Evolutionary conservation across 1,284 basidiomycete species (phyloP).

Genomic region (Leccinum ambiguum): DNA sequence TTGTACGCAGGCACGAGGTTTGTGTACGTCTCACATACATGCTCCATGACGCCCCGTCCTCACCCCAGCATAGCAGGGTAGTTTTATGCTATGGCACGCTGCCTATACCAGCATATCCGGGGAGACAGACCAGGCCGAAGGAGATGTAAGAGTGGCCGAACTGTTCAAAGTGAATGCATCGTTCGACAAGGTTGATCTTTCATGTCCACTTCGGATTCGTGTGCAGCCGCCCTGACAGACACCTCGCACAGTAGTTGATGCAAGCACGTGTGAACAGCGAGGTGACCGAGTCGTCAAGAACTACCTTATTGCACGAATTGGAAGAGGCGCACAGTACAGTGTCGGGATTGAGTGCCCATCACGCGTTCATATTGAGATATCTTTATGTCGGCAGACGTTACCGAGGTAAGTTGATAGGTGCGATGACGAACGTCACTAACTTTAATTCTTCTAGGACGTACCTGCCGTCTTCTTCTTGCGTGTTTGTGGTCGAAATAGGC

Average conservation of each 20-base stretch:
- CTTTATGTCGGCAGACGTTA: conserved; percentile 61
- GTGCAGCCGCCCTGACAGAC: conserved; percentile 11
- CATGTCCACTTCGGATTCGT: conserved; percentile 1
- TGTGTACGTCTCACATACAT: too few relatives aligned
- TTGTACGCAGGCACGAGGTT: too few relatives aligned
- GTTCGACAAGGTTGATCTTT: conserved; percentile 60
- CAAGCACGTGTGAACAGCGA: conserved; percentile 84
- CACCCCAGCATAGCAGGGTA: too few relatives aligned
- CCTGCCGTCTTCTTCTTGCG: conserved; percentile 61
- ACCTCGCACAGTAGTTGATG: conserved; percentile 60
- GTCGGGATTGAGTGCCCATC: conserved; percentile 64
- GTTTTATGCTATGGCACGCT: too few relatives aligned
- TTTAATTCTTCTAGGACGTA: conserved; percentile 40
- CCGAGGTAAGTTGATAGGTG: conserved; percentile 42
- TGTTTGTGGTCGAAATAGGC: conserved; percentile 60
- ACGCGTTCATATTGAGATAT: conserved; percentile 62
- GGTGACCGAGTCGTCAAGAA: conserved; percentile 77
- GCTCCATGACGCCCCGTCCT: too few relatives aligned
- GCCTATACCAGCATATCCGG: conserved; percentile 1
- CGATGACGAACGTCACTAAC: conserved; percentile 10
- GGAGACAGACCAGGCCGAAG: conserved; percentile 19
- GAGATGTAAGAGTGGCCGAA: conserved; percentile 41
- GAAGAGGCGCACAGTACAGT: conserved; percentile 72
- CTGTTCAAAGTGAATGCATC: conserved; percentile 58
- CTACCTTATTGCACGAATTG: conserved; percentile 72